Evolutionary conservation across 495 filamentous ascomycete genomes (phyloP), one percentile per base, ranked within the genome.

Genomic region (Aspergillus carlsbadensis): DNA sequence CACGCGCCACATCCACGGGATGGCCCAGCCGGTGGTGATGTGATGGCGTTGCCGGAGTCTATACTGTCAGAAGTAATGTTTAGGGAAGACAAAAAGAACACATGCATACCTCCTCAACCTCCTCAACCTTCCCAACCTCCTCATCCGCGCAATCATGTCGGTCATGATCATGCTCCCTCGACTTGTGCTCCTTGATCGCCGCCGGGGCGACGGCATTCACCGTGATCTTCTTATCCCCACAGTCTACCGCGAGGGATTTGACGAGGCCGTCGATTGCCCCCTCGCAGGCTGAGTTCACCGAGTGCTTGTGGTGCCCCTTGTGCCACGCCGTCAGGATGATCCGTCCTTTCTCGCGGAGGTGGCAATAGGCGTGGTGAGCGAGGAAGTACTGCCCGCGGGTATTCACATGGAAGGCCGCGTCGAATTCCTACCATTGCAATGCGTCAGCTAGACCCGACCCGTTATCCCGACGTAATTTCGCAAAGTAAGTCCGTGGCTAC

Each of bases 301-400:
- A 81, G 68, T 92, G 89, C 64, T 88, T 80, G 55, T n/a, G 81
- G 82, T 34, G 92, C 84, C 34, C 45, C 45, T 15, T 78, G 54
- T 82, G 81, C 11, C 78, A 82, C 11, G 74, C 77, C 73, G 81
- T 85, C 17, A 78, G 60, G 40, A 79, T 86, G 33, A 92, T 71
- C 10, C 89, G 78, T 33, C 89, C 89, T 51, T 85, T 82, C 5
- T 78, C 70, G 69, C 84, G 57, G 36, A 90, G 77, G 68, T 90
- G 68, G 70, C 87, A 84, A 73, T 83, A 84, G 50, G 86, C 89
- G 26, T 88, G 80, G 72, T 89, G 87, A 33, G 86, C 88, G 53
- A 93, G 89, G 73, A 92, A 91, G 78, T 91, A 92, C 71, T 93
- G 89, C 0, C 83, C 89, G 6, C 87, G 79, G 5, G 84, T 84